Percentiles rank a stretch among this genome's conserved stretches.
Conservation (phyloP, 768 basidiomycete species). For the Tricholoma furcatifolium region DNA sequence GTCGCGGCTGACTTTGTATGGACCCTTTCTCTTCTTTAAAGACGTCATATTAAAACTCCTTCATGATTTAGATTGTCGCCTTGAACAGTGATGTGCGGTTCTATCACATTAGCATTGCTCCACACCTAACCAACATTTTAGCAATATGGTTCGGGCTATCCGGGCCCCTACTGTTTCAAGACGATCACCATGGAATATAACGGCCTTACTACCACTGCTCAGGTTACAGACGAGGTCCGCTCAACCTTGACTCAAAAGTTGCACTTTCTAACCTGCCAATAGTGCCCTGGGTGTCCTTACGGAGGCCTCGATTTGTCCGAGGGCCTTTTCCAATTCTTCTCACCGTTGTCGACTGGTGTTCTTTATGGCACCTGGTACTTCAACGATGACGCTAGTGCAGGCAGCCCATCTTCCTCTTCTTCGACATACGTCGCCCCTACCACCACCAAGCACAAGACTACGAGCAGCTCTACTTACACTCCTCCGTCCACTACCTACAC, state of each 20-base stretch:
- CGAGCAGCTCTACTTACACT: slow-evolving; percentile 12
- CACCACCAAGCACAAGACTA: slow-evolving; percentile 12
- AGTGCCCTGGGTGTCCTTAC: slow-evolving; percentile 27
- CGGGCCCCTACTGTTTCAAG: slow-evolving; percentile 53
- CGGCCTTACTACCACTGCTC: slow-evolving; percentile 57
- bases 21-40: slow-evolving; percentile 4
- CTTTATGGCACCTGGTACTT: slow-evolving; percentile 52
- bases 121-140: slow-evolving; percentile 21
- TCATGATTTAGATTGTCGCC: slow-evolving; percentile 27
- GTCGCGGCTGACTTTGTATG: slow-evolving; percentile 24
- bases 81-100: slow-evolving; percentile 31
- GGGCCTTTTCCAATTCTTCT: slow-evolving; percentile 57
- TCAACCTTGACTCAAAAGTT: slow-evolving; percentile 13
- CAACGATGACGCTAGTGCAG: slow-evolving; percentile 22
- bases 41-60: background rate
- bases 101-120: background rate
- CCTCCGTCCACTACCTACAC: slow-evolving; percentile 19
- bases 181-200: slow-evolving; percentile 58
- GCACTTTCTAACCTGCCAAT: background rate
- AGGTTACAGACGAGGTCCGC: slow-evolving; percentile 58
- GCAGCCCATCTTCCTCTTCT: slow-evolving; percentile 20
- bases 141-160: slow-evolving; percentile 53
- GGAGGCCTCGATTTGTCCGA: slow-evolving; percentile 63
- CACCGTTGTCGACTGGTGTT: slow-evolving; percentile 38
- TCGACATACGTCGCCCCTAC: slow-evolving; percentile 13